Conservation (phyloP, 441 rosid species). For the Populus hybrid region DNA sequence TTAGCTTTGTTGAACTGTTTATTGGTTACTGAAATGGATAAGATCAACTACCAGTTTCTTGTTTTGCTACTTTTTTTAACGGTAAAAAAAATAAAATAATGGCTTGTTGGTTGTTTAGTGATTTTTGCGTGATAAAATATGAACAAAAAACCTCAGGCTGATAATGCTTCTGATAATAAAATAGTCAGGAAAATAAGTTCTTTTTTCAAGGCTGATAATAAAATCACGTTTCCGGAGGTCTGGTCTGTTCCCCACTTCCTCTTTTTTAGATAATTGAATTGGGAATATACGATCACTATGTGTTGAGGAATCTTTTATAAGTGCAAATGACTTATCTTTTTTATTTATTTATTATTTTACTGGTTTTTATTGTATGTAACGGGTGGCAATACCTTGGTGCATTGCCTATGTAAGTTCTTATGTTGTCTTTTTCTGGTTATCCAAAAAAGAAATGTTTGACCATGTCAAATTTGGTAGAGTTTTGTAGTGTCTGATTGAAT, state of each 20-base stretch:
- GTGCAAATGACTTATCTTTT: not conserved
- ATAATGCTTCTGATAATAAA: not conserved
- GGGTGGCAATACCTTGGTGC: not conserved
- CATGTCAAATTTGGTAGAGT: not conserved
- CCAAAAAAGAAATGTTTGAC: not conserved
- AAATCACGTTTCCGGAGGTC: not conserved
- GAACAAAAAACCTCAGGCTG: not conserved
- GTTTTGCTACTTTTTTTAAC: not conserved
- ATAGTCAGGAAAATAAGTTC: not conserved
- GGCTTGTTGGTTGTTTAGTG: not conserved
- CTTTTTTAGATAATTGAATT: not conserved
- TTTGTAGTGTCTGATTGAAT: not conserved
- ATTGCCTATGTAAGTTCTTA: not conserved
- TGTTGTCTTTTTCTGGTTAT: not conserved
- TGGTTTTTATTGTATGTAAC: not conserved
- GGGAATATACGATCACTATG: not conserved
- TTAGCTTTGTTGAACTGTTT: not conserved
- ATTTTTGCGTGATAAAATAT: not conserved
- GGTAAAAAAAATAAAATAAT: not conserved
- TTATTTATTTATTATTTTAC: not conserved
- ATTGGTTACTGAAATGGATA: constrained; percentile 14
- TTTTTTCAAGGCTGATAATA: not conserved
- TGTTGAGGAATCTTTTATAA: not conserved
- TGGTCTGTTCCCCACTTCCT: not conserved
- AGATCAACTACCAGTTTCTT: not conserved